phyloP scores from a whole-genome alignment of 2,329 filamentous ascomycete species.

The Alternaria rosae region DNA sequence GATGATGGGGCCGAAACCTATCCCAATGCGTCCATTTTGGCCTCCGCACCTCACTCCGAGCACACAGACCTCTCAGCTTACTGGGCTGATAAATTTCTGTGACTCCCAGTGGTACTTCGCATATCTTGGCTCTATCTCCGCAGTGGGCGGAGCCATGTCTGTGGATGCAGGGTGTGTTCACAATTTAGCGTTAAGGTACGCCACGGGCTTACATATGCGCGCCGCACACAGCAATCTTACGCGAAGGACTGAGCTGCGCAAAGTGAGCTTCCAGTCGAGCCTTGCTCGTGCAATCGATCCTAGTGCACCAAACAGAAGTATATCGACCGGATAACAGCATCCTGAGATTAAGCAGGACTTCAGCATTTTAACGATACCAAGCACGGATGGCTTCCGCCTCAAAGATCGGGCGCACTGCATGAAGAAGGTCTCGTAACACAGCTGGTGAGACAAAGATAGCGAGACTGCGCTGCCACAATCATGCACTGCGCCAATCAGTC shows the following conservation, averaged over 20 bases:
- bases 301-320: background rate
- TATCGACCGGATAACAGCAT: background rate
- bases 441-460: background rate
- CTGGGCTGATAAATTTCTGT: background rate
- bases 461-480: background rate
- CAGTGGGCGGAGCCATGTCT: background rate
- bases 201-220: constrained; percentile 11
- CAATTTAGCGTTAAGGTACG: constrained; percentile 1
- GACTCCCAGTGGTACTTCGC: background rate
- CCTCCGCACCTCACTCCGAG: background rate
- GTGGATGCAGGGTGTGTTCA: background rate
- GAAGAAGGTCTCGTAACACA: background rate
- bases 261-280: background rate
- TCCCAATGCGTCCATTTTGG: background rate
- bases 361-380: background rate
- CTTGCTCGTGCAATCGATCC: background rate
- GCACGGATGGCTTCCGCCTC: background rate
- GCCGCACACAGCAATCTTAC: background rate
- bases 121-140: background rate
- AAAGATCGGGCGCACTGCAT: background rate
- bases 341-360: background rate
- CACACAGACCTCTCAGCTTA: background rate
- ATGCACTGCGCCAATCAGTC: background rate
- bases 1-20: background rate
- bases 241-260: background rate